Conservation (phyloP, 2,329 filamentous ascomycete species). For the Fusarium tupiense region DNA sequence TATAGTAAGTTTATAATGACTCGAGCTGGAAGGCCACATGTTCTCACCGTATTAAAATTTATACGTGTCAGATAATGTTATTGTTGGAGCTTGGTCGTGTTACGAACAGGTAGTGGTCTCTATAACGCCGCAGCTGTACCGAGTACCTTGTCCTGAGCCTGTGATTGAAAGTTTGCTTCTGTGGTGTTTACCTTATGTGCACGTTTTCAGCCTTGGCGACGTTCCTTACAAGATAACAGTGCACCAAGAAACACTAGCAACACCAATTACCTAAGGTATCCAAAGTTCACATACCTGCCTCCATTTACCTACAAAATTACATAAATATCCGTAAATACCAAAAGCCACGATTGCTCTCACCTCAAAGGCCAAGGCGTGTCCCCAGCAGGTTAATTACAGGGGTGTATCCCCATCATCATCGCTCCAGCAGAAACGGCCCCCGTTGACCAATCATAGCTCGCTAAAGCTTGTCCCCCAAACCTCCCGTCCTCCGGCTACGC, state of each 20-base stretch:
- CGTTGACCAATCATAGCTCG: constrained; percentile 35
- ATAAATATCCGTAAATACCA: neutral
- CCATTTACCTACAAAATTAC: no score
- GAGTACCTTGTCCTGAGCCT: constrained; percentile 4
- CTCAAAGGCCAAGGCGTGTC: constrained; percentile 21
- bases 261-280: no score
- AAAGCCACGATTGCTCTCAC: constrained; percentile 27
- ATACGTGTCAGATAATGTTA: neutral
- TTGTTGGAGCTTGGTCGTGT: constrained; percentile 5
- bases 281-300: neutral
- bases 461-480: constrained; percentile 42
- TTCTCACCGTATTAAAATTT: neutral
- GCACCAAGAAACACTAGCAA: neutral
- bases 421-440: constrained; percentile 24
- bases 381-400: constrained; percentile 28
- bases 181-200: neutral
- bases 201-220: neutral
- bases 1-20: neutral
- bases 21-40: neutral
- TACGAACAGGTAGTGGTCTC: constrained; percentile 17
- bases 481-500: constrained; percentile 47
- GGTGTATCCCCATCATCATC: constrained; percentile 35
- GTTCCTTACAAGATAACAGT: neutral
- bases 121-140: constrained; percentile 26
- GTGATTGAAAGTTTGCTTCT: neutral